phyloP scores from a whole-genome alignment of 1,284 basidiomycete species.

The Tylopilus sp. region DNA sequence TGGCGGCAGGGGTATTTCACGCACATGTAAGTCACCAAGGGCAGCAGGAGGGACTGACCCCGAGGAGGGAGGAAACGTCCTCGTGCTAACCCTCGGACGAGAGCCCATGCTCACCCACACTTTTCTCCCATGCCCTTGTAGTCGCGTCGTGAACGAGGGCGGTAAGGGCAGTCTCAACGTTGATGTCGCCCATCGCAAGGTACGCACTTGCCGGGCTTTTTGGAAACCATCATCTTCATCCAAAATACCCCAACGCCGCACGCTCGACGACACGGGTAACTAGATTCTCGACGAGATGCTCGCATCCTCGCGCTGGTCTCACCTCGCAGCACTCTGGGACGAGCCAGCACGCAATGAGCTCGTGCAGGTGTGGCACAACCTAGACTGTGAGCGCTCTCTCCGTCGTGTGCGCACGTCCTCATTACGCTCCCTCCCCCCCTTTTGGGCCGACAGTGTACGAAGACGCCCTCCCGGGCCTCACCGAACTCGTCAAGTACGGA shows the following conservation, averaged over 20 bases:
- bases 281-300: slow-evolving; percentile 58
- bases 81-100: no score
- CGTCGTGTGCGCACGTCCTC: slow-evolving; percentile 1
- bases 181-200: slow-evolving; percentile 49
- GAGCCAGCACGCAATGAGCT: slow-evolving; percentile 42
- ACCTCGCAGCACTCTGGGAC: slow-evolving; percentile 41
- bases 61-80: neutral
- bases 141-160: slow-evolving; percentile 38
- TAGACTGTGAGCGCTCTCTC: slow-evolving; percentile 39
- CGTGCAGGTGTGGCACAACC: slow-evolving; percentile 51
- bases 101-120: neutral
- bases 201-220: neutral
- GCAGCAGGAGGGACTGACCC: no score
- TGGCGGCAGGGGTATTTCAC: slow-evolving; percentile 52
- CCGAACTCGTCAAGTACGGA: slow-evolving; percentile 45
- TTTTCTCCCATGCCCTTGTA: neutral
- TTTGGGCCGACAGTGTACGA: slow-evolving; percentile 45
- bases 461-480: slow-evolving; percentile 47
- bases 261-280: neutral
- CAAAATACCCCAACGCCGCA: neutral
- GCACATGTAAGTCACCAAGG: slow-evolving; percentile 44
- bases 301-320: slow-evolving; percentile 42
- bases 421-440: neutral
- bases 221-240: no score
- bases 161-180: slow-evolving; percentile 47